phyloP scores from a whole-genome alignment of 1,139 yeast genomes.

The Magnusiomyces paraingens region DNA sequence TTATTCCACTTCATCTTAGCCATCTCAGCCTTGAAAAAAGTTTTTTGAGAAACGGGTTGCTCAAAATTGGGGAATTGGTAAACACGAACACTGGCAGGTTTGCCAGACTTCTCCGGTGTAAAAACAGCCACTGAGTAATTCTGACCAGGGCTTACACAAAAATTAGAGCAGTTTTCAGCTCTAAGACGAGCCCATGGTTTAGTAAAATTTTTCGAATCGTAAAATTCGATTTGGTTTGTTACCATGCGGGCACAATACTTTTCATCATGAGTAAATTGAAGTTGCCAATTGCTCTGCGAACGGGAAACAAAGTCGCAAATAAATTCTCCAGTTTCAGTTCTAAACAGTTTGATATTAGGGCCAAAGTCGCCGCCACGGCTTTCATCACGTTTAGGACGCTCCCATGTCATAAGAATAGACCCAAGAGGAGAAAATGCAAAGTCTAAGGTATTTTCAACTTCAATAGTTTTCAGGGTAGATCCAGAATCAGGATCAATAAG shows the following conservation, averaged over 20 bases:
- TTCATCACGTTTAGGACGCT: slow-evolving; percentile 60
- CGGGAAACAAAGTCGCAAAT: slow-evolving; percentile 68
- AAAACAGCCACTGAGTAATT: slow-evolving; percentile 91
- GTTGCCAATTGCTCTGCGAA: slow-evolving; percentile 85
- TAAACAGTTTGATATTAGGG: slow-evolving; percentile 74
- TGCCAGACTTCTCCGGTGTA: slow-evolving; percentile 67
- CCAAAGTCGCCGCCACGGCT: slow-evolving; percentile 54
- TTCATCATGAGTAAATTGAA: slow-evolving; percentile 81
- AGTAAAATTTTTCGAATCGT: slow-evolving; percentile 47
- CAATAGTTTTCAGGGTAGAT: slow-evolving; percentile 39
- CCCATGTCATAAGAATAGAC: slow-evolving; percentile 83
- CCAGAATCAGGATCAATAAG: slow-evolving; percentile 55
- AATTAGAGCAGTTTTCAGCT: slow-evolving; percentile 45
- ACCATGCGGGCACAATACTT: slow-evolving; percentile 58
- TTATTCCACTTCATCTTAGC: slow-evolving; percentile 92
- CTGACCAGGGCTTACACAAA: slow-evolving; percentile 78
- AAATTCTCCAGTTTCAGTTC: slow-evolving; percentile 41
- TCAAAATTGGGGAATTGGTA: slow-evolving; percentile 66
- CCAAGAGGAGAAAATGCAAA: slow-evolving; percentile 85
- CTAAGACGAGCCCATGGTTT: slow-evolving; percentile 59
- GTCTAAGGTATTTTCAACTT: slow-evolving; percentile 63
- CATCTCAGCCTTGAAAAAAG: slow-evolving; percentile 91
- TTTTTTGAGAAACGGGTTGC: slow-evolving; percentile 78
- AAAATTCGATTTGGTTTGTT: slow-evolving; percentile 60
- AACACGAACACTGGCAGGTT: slow-evolving; percentile 83